Evolutionary conservation across 345 rosid genomes (phyloP).

Genomic region (Melaleuca alternifolia): DNA sequence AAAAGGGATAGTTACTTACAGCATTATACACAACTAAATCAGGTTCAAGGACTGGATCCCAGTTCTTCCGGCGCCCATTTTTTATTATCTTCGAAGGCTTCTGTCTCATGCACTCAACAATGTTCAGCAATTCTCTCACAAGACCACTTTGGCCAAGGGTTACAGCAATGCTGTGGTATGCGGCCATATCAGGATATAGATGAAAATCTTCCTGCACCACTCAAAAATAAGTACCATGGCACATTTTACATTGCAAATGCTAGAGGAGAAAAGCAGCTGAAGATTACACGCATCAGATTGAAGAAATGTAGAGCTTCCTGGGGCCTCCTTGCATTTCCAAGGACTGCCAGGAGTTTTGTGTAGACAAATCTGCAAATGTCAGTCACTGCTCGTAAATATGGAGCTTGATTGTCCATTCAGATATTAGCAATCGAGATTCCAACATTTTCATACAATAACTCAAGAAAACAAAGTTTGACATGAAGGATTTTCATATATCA

Average conservation of each 20-base stretch:
- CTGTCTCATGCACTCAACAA: conserved; percentile 72
- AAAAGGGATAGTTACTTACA: conserved; percentile 29
- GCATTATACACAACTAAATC: conserved; percentile 88
- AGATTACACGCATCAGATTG: conserved; percentile 70
- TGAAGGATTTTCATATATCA: neutral
- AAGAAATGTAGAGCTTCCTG: conserved; percentile 61
- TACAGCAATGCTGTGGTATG: conserved; percentile 72
- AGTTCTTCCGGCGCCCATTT: conserved; percentile 39
- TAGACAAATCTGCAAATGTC: conserved; percentile 73
- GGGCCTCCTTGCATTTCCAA: conserved; percentile 63
- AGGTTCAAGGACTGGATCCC: conserved; percentile 85
- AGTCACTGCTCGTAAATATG: neutral
- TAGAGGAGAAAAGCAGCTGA: neutral
- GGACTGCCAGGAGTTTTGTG: conserved; percentile 79
- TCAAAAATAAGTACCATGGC: conserved; percentile 6
- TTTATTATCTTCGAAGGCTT: conserved; percentile 42
- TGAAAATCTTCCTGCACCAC: conserved; percentile 54
- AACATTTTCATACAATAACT: neutral
- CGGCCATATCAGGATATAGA: conserved; percentile 88
- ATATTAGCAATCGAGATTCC: neutral
- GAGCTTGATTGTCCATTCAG: neutral
- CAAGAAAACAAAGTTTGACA: neutral
- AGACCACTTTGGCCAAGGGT: conserved; percentile 86
- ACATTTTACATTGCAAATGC: neutral
- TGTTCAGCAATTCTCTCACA: conserved; percentile 55